These are phyloP conservation scores for Phytophthora colocasiae DNA, from an alignment of 352 stramenopile species.

Conservation along the genomic window DNA sequence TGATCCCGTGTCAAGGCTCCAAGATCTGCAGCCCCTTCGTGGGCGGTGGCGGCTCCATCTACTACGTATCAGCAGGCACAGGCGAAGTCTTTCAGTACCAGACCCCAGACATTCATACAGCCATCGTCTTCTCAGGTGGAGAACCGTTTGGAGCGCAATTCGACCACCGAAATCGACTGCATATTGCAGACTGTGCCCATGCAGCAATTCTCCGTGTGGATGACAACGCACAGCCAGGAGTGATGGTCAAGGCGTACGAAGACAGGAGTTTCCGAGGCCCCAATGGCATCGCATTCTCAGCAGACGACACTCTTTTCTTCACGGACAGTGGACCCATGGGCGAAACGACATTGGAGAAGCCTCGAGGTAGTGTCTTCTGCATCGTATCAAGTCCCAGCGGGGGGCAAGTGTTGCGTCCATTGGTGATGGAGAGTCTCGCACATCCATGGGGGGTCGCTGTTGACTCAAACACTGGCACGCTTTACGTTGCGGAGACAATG, in stretches of 20 bases:
- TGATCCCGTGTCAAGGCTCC: constrained; percentile 64
- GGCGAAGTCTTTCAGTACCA: constrained; percentile 69
- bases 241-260: constrained; percentile 88
- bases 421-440: constrained; percentile 79
- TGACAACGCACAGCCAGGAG: constrained; percentile 57
- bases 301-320: constrained; percentile 80
- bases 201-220: constrained; percentile 77
- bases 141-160: constrained; percentile 75
- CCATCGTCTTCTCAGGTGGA: constrained; percentile 70
- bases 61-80: constrained; percentile 79
- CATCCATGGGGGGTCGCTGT: constrained; percentile 78
- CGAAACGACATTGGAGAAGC: constrained; percentile 86
- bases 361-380: constrained; percentile 79
- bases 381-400: constrained; percentile 71
- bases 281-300: constrained; percentile 68
- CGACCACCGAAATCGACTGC: constrained; percentile 62
- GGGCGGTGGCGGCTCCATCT: constrained; percentile 37
- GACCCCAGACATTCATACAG: constrained; percentile 54
- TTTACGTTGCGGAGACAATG: constrained; percentile 85
- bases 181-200: constrained; percentile 78
- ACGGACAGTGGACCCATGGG: constrained; percentile 86
- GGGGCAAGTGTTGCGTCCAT: constrained; percentile 74
- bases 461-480: constrained; percentile 43
- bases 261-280: constrained; percentile 77
- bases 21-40: constrained; percentile 86